A percentile compares a stretch with the other conserved stretches of the same genome.
Conservation (phyloP, 352 stramenopile species). For the Phytopythium boreale region DNA sequence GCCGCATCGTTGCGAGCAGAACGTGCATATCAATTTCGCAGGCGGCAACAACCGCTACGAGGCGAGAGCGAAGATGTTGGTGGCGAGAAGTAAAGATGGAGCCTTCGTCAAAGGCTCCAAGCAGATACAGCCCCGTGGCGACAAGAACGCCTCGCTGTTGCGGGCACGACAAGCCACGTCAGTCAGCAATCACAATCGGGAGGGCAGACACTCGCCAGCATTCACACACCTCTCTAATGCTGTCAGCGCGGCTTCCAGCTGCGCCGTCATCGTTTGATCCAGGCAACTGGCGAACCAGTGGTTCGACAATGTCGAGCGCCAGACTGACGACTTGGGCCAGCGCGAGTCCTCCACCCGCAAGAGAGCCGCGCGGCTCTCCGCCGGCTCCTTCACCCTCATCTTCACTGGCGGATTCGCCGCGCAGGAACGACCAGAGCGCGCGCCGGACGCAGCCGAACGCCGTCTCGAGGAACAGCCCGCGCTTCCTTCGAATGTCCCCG, state of each 20-base stretch:
- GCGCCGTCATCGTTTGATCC: slow-evolving; percentile 5
- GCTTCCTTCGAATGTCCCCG: slow-evolving; percentile 51
- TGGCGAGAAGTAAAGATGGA: not conserved
- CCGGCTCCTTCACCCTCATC: not conserved
- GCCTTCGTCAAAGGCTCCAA: not conserved
- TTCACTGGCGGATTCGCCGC: not conserved
- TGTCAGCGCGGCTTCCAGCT: slow-evolving; percentile 14
- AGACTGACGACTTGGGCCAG: slow-evolving; percentile 14
- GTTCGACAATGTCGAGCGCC: slow-evolving; percentile 27
- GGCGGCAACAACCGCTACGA: slow-evolving; percentile 26
- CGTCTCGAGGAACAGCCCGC: slow-evolving; percentile 69
- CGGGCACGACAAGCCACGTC: not conserved
- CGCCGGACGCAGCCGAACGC: slow-evolving; percentile 47
- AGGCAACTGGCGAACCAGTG: slow-evolving; percentile 18
- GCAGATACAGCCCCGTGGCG: not conserved
- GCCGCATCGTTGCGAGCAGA: slow-evolving; percentile 47
- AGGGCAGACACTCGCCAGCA: not conserved
- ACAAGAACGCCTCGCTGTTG: not conserved
- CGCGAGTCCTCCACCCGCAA: slow-evolving; percentile 3
- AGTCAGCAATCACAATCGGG: slow-evolving; percentile 8
- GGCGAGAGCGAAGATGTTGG: slow-evolving; percentile 7
- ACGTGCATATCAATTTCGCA: slow-evolving; percentile 33
- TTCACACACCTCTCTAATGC: not conserved
- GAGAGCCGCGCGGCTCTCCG: not conserved
- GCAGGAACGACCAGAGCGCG: slow-evolving; percentile 13